Base-by-base conservation (phyloP, 2,329 filamentous ascomycete genomes). In the Ophiostoma perfectum region DNA sequence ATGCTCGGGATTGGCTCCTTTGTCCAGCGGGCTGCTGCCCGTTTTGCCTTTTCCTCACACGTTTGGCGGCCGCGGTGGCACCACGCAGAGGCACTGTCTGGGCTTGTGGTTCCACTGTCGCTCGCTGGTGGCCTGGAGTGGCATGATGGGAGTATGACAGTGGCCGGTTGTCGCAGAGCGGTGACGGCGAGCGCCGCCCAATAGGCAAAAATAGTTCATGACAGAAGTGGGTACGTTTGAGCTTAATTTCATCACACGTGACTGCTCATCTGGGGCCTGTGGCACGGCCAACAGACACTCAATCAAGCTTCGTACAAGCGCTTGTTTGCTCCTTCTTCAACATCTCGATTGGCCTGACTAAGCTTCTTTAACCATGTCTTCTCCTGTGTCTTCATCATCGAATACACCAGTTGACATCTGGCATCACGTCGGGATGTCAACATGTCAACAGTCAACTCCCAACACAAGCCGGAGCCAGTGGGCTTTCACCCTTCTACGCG, bases 121-220 rank as follows among this genome's bases (percentile, higher is more conserved):
- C 12, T 47, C 38, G 44, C 49, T 27, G 39, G 16, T 63, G 38
- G 38, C 39, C 38, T 18, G 16, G 39, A 52, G 66, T 70, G 68
- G 68, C 68, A 70, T 67, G 68, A 70, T 64, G 49, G 27, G 64
- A 8, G n/a, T 14, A 45, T 55, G 63, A 64, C 63, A 58, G 45
- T 69, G 60, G 68, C 68, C 60, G 62, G 68, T 67, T 66, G 55
- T 38, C n/a, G n/a, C 3, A 62, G 47, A 18, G 41, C 64, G 44
- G 52, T 18, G 7, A 47, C 68, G 68, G 68, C 60, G 68, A 44
- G 60, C 3, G 65, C 68, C 65, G 68, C 16, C 49, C 4, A 52
- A 27, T 27, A 27, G 27, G 27, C 27, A 27, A 27, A n/a, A 27
- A 9, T 27, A 27, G 4, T 55, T 36, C 49, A 55, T 36, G 49